Conservation (phyloP, 1,284 basidiomycete species). For the Schizophyllum commune region DNA sequence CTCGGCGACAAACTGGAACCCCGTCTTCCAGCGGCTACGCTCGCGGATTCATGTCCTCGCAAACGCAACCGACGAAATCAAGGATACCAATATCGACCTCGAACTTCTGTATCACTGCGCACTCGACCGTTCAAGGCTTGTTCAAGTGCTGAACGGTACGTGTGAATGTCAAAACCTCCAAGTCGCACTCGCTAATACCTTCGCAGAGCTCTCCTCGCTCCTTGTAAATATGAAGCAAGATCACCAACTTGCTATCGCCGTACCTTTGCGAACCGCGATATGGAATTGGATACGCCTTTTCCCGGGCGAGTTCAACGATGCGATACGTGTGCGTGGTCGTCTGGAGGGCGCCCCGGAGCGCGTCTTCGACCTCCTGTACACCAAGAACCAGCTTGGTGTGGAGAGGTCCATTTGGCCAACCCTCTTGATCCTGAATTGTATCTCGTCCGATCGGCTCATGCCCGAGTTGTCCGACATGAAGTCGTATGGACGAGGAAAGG, state of each 20-base stretch:
- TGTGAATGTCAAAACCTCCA: slow-evolving; percentile 5
- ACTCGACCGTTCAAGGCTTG: slow-evolving; percentile 56
- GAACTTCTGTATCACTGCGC: slow-evolving; percentile 68
- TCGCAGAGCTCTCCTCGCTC: slow-evolving; percentile 70
- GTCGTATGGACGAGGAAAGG: slow-evolving; percentile 19
- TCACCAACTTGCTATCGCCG: slow-evolving; percentile 66
- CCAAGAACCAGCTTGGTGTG: slow-evolving; percentile 43
- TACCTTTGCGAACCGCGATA: slow-evolving; percentile 71
- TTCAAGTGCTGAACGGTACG: slow-evolving; percentile 59
- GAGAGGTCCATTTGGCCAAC: slow-evolving; percentile 71
- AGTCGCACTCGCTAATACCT: slow-evolving; percentile 1
- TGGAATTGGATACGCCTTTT: slow-evolving; percentile 92
- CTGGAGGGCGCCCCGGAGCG: slow-evolving; percentile 79
- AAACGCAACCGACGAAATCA: slow-evolving; percentile 37
- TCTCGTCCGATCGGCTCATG: slow-evolving; percentile 70
- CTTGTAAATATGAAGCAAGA: slow-evolving; percentile 80
- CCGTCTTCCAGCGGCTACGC: slow-evolving; percentile 71
- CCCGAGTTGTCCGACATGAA: slow-evolving; percentile 33
- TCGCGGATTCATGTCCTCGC: slow-evolving; percentile 65
- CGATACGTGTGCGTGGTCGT: slow-evolving; percentile 53
- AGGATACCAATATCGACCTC: slow-evolving; percentile 37
- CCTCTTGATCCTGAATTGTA: slow-evolving; percentile 68
- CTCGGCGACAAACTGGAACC: slow-evolving; percentile 85
- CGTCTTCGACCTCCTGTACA: slow-evolving; percentile 72
- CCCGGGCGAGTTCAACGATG: slow-evolving; percentile 74